Conservation (phyloP, 768 basidiomycete species). For the Mycena epipterygia region DNA sequence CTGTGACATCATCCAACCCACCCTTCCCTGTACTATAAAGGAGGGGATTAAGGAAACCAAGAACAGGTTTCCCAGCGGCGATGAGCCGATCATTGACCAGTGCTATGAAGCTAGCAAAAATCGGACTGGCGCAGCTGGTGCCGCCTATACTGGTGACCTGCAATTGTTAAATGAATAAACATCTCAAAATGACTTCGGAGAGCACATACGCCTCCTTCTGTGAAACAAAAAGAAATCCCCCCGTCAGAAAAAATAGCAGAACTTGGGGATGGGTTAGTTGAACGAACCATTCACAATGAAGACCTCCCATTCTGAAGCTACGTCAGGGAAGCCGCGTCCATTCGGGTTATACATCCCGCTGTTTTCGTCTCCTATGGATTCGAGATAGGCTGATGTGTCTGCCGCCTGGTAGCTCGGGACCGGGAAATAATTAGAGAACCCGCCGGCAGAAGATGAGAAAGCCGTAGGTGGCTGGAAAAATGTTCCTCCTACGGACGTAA, state of each 20-base stretch:
- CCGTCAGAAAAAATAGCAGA: slow-evolving; percentile 1
- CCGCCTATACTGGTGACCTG: slow-evolving; percentile 23
- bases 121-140: slow-evolving; percentile 26
- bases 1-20: slow-evolving; percentile 13
- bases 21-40: slow-evolving; percentile 18
- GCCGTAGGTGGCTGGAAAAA: slow-evolving; percentile 28
- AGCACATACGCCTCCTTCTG: slow-evolving; percentile 18
- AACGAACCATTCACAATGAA: slow-evolving; percentile 25
- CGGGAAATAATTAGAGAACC: slow-evolving; percentile 24
- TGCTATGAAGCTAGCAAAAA: slow-evolving; percentile 26
- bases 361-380: slow-evolving; percentile 4
- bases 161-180: slow-evolving; percentile 8
- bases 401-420: slow-evolving; percentile 20
- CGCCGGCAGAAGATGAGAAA: slow-evolving; percentile 21
- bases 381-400: slow-evolving; percentile 15
- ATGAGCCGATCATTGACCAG: slow-evolving; percentile 27
- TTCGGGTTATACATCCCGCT: slow-evolving; percentile 18
- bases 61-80: slow-evolving; percentile 15
- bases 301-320: slow-evolving; percentile 24
- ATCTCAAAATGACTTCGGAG: slow-evolving; percentile 3
- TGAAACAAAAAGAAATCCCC: neutral
- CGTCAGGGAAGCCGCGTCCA: slow-evolving; percentile 25
- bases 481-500: slow-evolving; percentile 26
- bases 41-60: slow-evolving; percentile 21
- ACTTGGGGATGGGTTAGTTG: slow-evolving; percentile 1